Base-by-base conservation (phyloP, 176 grass and related monocot genomes). In the Guadua angustifolia region DNA sequence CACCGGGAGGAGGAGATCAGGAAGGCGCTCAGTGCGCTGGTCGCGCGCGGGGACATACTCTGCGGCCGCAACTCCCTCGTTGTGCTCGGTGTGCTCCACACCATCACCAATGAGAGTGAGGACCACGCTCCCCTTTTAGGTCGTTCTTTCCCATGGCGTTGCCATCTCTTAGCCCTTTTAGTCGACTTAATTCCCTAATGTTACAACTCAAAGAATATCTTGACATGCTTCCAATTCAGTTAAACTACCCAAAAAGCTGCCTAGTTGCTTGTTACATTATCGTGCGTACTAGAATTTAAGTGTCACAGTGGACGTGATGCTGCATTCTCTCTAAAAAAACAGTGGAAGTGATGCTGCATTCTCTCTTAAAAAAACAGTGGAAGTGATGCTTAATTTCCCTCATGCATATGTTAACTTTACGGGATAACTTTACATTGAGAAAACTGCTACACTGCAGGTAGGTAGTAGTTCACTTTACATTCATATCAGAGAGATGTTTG, bases 1-100 rank as follows among this genome's bases (percentile, higher is more conserved):
- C 77, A 85, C 81, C 88, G 82, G 15, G 87, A 89, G 50, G 77
- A 85, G 3, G 89, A 94, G 89, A 79, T 94, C 84, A 81, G 40
- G 57, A 77, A 66, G 52, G 75, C 73, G 59, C 6, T 91, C 26
- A 87, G 3, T 35, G 52, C n/a, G 7, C 25, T 91, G 67, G 17
- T 77, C 29, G 44, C 66, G 4, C 77, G 87, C 2, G 92, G 89
- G 1, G 81, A 87, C 68, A 91, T 91, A 24, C 84, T 94, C 39
- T 78, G 89, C 22, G 87, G 84, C 25, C 74, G 81, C 1, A 77
- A 89, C 74, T 87, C 87, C 22, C 87, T 94, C 25, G 17, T 91
- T 68, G 92, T 94, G 68, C 92, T 94, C 38, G 87, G 87, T 55
- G 89, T 94, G 60, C 89, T 94, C 32, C 84, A 85, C 78, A 43